Conservation (phyloP, 176 grass and related monocot species). For the Metroxylon sagu region DNA sequence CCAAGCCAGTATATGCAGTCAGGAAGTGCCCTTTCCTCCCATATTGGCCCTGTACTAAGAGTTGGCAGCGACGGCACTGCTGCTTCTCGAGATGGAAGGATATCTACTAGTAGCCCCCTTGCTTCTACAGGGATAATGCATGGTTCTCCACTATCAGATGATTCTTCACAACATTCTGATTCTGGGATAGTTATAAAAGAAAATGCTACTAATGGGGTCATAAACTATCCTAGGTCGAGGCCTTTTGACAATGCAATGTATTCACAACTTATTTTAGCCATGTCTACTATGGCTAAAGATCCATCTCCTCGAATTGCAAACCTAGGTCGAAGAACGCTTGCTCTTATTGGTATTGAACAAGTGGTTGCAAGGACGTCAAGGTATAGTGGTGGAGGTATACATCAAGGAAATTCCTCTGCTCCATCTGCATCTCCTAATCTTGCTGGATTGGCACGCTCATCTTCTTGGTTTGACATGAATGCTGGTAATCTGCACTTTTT, state of each 20-base stretch:
- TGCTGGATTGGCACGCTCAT: slow-evolving; percentile 73
- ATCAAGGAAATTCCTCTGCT: slow-evolving; percentile 50
- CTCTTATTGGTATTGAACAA: slow-evolving; percentile 72
- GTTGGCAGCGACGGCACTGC: slow-evolving; percentile 67
- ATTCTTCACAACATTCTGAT: slow-evolving; percentile 92
- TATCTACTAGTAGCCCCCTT: slow-evolving; percentile 60
- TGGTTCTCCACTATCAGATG: slow-evolving; percentile 86
- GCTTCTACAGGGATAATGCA: slow-evolving; percentile 58
- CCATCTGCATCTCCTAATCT: slow-evolving; percentile 44
- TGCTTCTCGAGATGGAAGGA: slow-evolving; percentile 53
- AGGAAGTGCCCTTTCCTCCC: slow-evolving; percentile 40
- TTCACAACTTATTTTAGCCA: slow-evolving; percentile 69
- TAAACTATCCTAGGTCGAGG: slow-evolving; percentile 44
- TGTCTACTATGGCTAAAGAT: slow-evolving; percentile 83
- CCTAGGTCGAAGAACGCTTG: slow-evolving; percentile 64
- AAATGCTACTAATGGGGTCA: slow-evolving; percentile 64
- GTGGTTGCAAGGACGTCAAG: slow-evolving; percentile 70
- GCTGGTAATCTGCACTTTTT: slow-evolving; percentile 41
- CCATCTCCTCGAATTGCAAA: slow-evolving; percentile 67
- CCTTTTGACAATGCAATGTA: slow-evolving; percentile 54
- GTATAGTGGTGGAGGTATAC: slow-evolving; percentile 46
- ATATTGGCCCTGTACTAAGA: slow-evolving; percentile 73
- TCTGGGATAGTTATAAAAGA: slow-evolving; percentile 70
- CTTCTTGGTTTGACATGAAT: slow-evolving; percentile 97
- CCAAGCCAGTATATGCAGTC: slow-evolving; percentile 42